Conservation (phyloP, 2,329 filamentous ascomycete species). For the Colletotrichum liriopes region DNA sequence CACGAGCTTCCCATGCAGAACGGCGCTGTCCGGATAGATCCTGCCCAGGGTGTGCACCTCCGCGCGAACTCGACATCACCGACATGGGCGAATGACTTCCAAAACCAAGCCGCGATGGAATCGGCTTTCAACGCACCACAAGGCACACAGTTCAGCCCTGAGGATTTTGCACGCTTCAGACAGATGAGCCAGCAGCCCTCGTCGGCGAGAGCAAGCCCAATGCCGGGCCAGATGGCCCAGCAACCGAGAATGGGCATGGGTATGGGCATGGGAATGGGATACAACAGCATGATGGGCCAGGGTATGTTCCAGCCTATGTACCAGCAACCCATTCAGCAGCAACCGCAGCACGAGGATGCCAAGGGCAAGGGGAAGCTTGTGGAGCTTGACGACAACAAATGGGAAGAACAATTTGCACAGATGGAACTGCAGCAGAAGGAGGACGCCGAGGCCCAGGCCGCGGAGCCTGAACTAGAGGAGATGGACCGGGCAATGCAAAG, state of each 20-base stretch:
- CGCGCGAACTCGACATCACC: constrained; percentile 69
- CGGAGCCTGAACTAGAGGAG: constrained; percentile 88
- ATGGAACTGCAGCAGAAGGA: constrained; percentile 79
- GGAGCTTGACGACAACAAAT: constrained; percentile 92
- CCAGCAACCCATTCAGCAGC: constrained; percentile 60
- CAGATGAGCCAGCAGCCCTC: constrained; percentile 75
- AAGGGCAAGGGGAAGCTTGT: constrained; percentile 95
- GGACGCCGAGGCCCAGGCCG: constrained; percentile 68
- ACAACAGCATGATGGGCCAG: constrained; percentile 70
- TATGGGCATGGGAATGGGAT: constrained; percentile 67
- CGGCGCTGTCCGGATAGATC: constrained; percentile 63
- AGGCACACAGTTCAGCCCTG: constrained; percentile 78
- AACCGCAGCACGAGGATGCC: constrained; percentile 66
- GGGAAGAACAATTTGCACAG: constrained; percentile 96
- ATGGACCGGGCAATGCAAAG: constrained; percentile 80
- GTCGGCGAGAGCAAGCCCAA: constrained; percentile 68
- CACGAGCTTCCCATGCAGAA: constrained; percentile 69
- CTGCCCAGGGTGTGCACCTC: constrained; percentile 66
- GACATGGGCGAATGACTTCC: constrained; percentile 69
- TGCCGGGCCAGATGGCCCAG: constrained; percentile 70
- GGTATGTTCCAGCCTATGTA: constrained; percentile 70
- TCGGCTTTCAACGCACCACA: constrained; percentile 74
- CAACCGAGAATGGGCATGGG: constrained; percentile 59
- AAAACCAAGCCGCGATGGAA: constrained; percentile 78
- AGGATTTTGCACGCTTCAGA: constrained; percentile 91